Base-by-base conservation (phyloP, 2,329 filamentous ascomycete genomes). In the Colletotrichum sp. region DNA sequence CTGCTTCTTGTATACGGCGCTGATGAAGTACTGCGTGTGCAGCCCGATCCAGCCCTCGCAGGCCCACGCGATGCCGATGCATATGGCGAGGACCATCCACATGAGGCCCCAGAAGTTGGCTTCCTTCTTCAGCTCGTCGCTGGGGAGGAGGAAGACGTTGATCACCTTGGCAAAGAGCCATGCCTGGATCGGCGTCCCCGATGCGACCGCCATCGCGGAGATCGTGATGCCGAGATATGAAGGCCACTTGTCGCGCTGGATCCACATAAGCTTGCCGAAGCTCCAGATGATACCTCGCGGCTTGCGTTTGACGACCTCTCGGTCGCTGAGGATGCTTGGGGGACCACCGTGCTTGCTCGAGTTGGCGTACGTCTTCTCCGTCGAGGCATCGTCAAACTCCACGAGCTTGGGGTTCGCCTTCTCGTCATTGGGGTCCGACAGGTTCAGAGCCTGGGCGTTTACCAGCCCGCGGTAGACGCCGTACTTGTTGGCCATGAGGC, bases 71-170 rank as follows among this genome's bases (percentile, higher is more conserved):
- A 84, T 48, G 0, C 82, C 81, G 16, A 82, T 79, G 3, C 79
- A 81, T 2, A 75, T 78, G 0, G 83, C 82, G 0, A 84, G 78
- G 5, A 80, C 81, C 4, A 83, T 28, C 78, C 83, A 84, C 80
- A 83, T 82, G 12, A 82, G 64, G 1, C 79, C 81, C 83, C 81
- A 84, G 30, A 83, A 83, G 5, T 79, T 61, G 13, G 74, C 68
- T 7, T 48, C 9, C 16, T 63, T 61, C 30, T 32, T 72, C 18
- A 78, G 65, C 10, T 77, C 71, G n/a, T 77, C 71, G 3, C 73
- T 75, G 4, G 77, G 72, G 1, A 80, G 60, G 4, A 81, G 72
- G 32, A 83, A 83, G 9, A 83, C 77, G 0, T 77, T 75, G 1
- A 83, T 61, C 10, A 80, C 79, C 32, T 82, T 78, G 4, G 81